Evolutionary conservation across 441 rosid species (phyloP).

Genomic region (Theobroma grandiflorum): DNA sequence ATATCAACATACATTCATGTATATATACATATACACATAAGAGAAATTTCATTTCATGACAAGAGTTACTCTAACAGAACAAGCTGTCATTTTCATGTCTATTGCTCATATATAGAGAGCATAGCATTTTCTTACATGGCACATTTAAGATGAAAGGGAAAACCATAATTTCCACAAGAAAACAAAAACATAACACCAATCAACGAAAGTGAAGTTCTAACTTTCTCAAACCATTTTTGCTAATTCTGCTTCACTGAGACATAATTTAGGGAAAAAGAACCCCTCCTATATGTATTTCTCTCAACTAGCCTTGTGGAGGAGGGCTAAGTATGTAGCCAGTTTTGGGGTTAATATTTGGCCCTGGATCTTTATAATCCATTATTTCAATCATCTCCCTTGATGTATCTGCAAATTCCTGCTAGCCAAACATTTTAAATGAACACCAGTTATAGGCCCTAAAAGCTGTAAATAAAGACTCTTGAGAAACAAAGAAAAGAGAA

Average conservation of each 20-base stretch:
- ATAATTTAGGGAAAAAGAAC: neutral
- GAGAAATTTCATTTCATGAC: neutral
- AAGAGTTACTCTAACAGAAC: neutral
- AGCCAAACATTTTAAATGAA: slow-evolving; percentile 3
- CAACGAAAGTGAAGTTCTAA: neutral
- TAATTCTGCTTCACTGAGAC: slow-evolving; percentile 3
- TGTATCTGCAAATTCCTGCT: slow-evolving; percentile 44
- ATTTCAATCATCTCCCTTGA: slow-evolving; percentile 45
- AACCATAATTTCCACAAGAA: neutral
- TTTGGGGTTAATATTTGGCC: slow-evolving; percentile 61
- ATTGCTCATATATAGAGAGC: neutral
- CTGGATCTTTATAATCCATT: slow-evolving; percentile 60
- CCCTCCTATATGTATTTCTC: neutral
- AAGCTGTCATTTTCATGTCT: neutral
- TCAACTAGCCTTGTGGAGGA: slow-evolving; percentile 46
- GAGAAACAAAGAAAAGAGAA: neutral
- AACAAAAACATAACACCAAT: neutral
- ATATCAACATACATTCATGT: neutral
- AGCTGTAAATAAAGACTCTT: neutral
- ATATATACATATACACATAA: neutral
- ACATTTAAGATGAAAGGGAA: neutral
- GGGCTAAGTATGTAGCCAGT: slow-evolving; percentile 46
- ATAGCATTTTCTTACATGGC: neutral
- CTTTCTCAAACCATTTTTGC: neutral
- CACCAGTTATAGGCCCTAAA: neutral